Conservation (phyloP, 495 filamentous ascomycete species). For the Penicillium desertorum region DNA sequence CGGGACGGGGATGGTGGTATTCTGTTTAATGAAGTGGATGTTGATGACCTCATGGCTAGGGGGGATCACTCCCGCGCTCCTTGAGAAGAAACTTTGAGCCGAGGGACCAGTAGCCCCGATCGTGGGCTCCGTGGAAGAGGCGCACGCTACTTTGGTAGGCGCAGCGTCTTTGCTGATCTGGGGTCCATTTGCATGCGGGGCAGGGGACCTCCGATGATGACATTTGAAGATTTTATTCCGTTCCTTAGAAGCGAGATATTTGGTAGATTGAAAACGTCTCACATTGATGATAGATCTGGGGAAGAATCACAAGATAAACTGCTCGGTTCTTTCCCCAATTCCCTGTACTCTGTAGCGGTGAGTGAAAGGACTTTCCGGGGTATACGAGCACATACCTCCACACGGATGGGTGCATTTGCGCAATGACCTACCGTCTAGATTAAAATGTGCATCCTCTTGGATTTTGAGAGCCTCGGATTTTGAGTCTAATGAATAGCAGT, state of each 20-base stretch:
- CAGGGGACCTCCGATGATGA: slow-evolving; percentile 12
- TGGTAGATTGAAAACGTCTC: slow-evolving; percentile 2
- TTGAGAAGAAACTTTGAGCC: slow-evolving; percentile 16
- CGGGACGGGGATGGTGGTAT: slow-evolving; percentile 20
- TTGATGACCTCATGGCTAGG: slow-evolving; percentile 19
- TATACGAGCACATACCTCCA: not conserved
- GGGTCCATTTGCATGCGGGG: slow-evolving; percentile 23
- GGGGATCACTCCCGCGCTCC: slow-evolving; percentile 17
- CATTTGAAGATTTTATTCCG: slow-evolving; percentile 2
- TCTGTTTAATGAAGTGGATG: slow-evolving; percentile 16
- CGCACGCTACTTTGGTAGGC: not conserved
- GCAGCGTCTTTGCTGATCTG: slow-evolving; percentile 14
- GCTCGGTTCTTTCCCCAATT: not conserved
- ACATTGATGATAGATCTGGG: slow-evolving; percentile 2
- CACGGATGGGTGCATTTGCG: not conserved
- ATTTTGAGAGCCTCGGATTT: slow-evolving; percentile 1
- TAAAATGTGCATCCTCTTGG: not conserved
- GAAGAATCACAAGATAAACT: slow-evolving; percentile 8
- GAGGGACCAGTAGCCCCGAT: not conserved
- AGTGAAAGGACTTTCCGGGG: too few species aligned
- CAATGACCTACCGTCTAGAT: slow-evolving; percentile 4
- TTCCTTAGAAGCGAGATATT: slow-evolving; percentile 1
- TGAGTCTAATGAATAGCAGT: not conserved
- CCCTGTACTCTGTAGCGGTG: too few species aligned
- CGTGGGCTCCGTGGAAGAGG: not conserved